A percentile compares a stretch with the other conserved stretches of the same genome.
Evolutionary conservation across 768 basidiomycete species (phyloP).

Genomic region (Kwoniella mangroviensis): DNA sequence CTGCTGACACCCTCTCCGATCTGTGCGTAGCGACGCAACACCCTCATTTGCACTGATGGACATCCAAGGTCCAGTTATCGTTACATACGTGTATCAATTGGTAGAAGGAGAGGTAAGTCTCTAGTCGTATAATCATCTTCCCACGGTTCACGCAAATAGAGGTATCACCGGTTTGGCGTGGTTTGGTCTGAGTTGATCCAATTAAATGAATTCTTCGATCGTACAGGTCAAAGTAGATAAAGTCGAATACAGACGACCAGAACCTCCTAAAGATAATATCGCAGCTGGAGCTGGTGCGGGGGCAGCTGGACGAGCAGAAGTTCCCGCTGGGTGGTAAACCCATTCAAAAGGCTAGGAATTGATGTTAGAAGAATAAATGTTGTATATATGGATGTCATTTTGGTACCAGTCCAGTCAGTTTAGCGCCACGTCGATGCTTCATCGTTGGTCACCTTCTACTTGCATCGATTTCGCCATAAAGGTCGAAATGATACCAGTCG

Average conservation of each 20-base stretch:
- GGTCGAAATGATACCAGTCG: too few species aligned
- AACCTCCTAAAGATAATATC: slow-evolving; percentile 36
- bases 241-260: slow-evolving; percentile 58
- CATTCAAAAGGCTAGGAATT: neutral
- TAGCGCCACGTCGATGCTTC: too few species aligned
- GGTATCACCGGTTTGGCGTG: too few species aligned
- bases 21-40: slow-evolving; percentile 69
- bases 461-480: too few species aligned
- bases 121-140: too few species aligned
- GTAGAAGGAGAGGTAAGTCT: slow-evolving; percentile 81
- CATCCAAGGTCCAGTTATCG: slow-evolving; percentile 93
- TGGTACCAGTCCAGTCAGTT: neutral
- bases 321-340: slow-evolving; percentile 42
- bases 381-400: slow-evolving; percentile 2
- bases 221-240: slow-evolving; percentile 59
- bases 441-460: too few species aligned
- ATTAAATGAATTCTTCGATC: neutral
- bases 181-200: slow-evolving; percentile 56
- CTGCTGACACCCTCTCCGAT: neutral
- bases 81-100: slow-evolving; percentile 95
- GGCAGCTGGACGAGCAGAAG: slow-evolving; percentile 28
- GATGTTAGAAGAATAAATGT: neutral
- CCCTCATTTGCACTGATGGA: slow-evolving; percentile 98
- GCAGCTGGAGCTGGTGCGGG: neutral
- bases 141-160: too few species aligned